Conservation (phyloP, 805 yeast genomes). For the Schwanniomyces yamadae region DNA sequence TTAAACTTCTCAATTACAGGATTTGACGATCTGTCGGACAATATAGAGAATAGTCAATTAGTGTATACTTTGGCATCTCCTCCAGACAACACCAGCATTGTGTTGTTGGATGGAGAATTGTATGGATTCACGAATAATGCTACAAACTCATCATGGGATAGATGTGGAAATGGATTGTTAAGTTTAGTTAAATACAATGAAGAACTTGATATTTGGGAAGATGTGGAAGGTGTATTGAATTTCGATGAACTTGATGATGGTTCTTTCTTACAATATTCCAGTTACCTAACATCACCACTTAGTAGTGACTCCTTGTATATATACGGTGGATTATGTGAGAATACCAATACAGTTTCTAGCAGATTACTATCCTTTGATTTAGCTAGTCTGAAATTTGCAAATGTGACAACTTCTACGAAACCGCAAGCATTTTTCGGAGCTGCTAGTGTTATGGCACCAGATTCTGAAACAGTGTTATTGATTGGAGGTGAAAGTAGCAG, state of each 20-base stretch:
- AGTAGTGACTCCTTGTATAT: slow-evolving; percentile 43
- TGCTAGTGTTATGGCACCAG: slow-evolving; percentile 41
- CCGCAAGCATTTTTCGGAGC: slow-evolving; percentile 60
- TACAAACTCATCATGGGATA: slow-evolving; percentile 1
- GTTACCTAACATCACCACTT: slow-evolving; percentile 42
- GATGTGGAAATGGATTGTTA: slow-evolving; percentile 29
- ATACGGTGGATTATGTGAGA: slow-evolving; percentile 49
- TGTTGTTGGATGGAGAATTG: slow-evolving; percentile 24
- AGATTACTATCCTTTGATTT: slow-evolving; percentile 48
- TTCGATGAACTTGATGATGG: slow-evolving; percentile 24
- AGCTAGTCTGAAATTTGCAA: slow-evolving; percentile 25
- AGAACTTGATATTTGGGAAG: slow-evolving; percentile 19
- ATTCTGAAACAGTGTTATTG: slow-evolving; percentile 48
- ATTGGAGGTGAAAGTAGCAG: slow-evolving; percentile 63
- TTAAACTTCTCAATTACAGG: slow-evolving; percentile 38
- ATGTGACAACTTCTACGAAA: slow-evolving; percentile 47
- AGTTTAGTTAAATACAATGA: slow-evolving; percentile 20
- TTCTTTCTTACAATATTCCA: slow-evolving; percentile 33
- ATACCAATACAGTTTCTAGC: slow-evolving; percentile 27
- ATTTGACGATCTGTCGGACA: slow-evolving; percentile 11
- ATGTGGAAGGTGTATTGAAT: slow-evolving; percentile 14
- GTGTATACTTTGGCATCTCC: slow-evolving; percentile 26
- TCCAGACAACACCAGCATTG: slow-evolving; percentile 32
- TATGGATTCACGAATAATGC: slow-evolving; percentile 23
- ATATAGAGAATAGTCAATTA: slow-evolving; percentile 19